Conservation (phyloP, 2,329 filamentous ascomycete species). For the Xylaria sp. region DNA sequence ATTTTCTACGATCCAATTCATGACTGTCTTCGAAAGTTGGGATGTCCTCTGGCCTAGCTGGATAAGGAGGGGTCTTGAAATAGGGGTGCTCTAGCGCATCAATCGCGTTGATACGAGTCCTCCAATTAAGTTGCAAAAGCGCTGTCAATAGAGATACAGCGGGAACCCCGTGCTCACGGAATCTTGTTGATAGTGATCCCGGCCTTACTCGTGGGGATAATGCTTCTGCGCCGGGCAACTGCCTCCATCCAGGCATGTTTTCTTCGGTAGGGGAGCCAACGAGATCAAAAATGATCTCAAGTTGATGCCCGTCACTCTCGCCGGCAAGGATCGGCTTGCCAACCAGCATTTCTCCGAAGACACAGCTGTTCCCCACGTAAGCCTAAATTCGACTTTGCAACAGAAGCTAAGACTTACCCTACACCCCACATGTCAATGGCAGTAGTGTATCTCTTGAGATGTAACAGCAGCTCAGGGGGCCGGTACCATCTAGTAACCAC, state of each 20-base stretch:
- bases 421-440: constrained; percentile 99
- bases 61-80: constrained; percentile 82
- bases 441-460: constrained; percentile 91
- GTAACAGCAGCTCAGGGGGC: constrained; percentile 90
- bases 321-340: constrained; percentile 93
- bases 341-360: constrained; percentile 97
- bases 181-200: constrained; percentile 76
- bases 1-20: constrained; percentile 93
- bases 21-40: constrained; percentile 94
- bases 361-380: constrained; percentile 70
- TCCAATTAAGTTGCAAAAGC: constrained; percentile 89
- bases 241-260: constrained; percentile 91
- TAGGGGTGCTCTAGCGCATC: constrained; percentile 94
- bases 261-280: constrained; percentile 90
- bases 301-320: constrained; percentile 87
- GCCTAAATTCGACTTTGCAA: constrained; percentile 24
- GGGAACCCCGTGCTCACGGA: constrained; percentile 76
- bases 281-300: constrained; percentile 92
- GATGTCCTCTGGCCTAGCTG: constrained; percentile 86
- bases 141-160: constrained; percentile 85
- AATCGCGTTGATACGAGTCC: constrained; percentile 87
- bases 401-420: constrained; percentile 68
- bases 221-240: constrained; percentile 82
- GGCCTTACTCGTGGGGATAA: constrained; percentile 71
- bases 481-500: constrained; percentile 98